These are phyloP conservation scores for Psilocybe subaeruginosa DNA, from an alignment of 768 basidiomycete species.

Conservation along the genomic window DNA sequence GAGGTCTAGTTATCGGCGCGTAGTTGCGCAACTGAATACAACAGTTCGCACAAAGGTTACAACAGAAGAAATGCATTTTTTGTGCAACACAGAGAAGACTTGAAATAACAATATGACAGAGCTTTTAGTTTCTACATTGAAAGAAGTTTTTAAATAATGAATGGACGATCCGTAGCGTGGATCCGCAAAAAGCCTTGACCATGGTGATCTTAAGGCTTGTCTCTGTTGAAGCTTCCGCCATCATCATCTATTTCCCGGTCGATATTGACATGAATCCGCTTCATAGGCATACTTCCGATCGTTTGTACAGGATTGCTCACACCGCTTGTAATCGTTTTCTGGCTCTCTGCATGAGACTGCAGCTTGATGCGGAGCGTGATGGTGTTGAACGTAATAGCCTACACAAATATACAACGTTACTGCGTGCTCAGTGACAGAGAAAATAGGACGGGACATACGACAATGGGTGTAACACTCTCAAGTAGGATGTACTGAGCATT, in stretches of 20 bases:
- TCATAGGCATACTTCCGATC: slow-evolving; percentile 9
- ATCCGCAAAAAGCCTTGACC: not conserved
- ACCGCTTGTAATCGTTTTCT: not conserved
- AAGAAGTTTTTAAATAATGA: not conserved
- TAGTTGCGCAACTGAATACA: no score
- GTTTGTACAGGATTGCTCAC: slow-evolving; percentile 1
- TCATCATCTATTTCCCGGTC: slow-evolving; percentile 6
- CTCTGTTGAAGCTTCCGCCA: not conserved
- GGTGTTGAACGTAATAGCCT: slow-evolving; percentile 10
- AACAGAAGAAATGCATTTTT: no score
- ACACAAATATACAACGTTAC: no score
- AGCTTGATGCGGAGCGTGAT: slow-evolving; percentile 11
- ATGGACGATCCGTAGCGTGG: not conserved
- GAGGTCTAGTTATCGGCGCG: no score
- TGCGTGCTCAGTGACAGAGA: not conserved
- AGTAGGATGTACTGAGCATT: slow-evolving; percentile 7
- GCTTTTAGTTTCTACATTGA: not conserved
- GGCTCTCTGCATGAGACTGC: not conserved
- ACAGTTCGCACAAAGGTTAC: no score
- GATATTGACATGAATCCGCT: slow-evolving; percentile 7
- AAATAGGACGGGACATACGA: not conserved
- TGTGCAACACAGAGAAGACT: not conserved
- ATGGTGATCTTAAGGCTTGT: not conserved
- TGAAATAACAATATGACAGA: not conserved
- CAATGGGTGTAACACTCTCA: slow-evolving; percentile 1